Base-by-base conservation (phyloP, 495 filamentous ascomycete species). In the Hypoxylon perforatum region DNA sequence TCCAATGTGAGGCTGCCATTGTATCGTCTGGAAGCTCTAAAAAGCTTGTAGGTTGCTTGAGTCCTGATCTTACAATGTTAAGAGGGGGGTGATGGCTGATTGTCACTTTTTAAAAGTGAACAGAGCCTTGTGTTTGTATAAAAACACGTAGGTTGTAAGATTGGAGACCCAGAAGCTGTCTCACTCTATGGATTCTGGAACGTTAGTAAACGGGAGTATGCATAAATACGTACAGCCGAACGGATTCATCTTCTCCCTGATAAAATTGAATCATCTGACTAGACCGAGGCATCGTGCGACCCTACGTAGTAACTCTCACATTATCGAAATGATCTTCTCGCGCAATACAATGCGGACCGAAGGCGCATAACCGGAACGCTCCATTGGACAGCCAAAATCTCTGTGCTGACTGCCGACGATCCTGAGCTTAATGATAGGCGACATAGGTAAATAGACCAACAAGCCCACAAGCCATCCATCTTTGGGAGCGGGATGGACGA, bases 1-100 rank as follows among this genome's bases (percentile, higher is more conserved):
- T 63, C 69, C 69, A 74, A 22, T 63, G 21, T 36, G 28, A 49
- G 38, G 63, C 55, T 36, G 72, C 72, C 72, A 74, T 74, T 15
- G 14, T 41, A 19, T 19, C 47, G 44, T 36, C 3, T 5, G 42
- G 11, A 35, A n/a, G 33, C 17, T 44, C 6, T 5, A 7, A 53
- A 14, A 35, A n/a, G 33, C 17, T 18, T 7, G 48, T 19, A 8
- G 36, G 44, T 59, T 12, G 33, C 30, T 23, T 44, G 30, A 5
- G 14, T 17, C 1, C 11, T 23, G 44, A 39, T 23, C 30, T 18
- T 56, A 42, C 5, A 25, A 49, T 23, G 19, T 18, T 19, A 4
- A 11, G 23, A 11, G 36, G 23, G 45, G 28, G 51, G 14, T 17
- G 15, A 15, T 38, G 18, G 23, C 36, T 18, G 30, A 50, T 30